Percentiles rank a stretch among this genome's conserved stretches.
These are phyloP conservation scores for Trypethelium eluteriae DNA, from an alignment of 495 filamentous ascomycete species.

Conservation along the genomic window DNA sequence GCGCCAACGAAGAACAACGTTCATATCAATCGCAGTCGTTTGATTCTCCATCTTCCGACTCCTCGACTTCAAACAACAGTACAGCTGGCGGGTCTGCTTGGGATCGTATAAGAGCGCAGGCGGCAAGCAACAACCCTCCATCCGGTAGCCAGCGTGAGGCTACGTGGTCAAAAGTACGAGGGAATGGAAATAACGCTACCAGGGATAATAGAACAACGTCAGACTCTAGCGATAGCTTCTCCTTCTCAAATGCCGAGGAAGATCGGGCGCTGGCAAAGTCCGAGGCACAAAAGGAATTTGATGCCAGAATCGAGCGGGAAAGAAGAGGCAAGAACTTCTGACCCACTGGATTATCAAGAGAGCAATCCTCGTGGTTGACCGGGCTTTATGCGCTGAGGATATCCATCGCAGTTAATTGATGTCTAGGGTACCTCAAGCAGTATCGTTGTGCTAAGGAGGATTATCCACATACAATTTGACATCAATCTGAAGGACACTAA, in stretches of 20 bases:
- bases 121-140: not conserved
- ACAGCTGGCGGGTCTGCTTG: conserved; percentile 11
- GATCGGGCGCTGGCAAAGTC: conserved; percentile 39
- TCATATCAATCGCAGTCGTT: not conserved
- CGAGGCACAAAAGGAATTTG: conserved; percentile 49
- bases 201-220: not conserved
- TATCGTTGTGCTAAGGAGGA: too few relatives aligned
- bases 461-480: too few relatives aligned
- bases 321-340: conserved; percentile 24
- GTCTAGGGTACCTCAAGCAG: too few relatives aligned
- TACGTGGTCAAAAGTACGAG: not conserved
- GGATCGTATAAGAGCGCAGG: conserved; percentile 11
- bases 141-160: not conserved
- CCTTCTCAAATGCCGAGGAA: conserved; percentile 36
- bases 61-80: not conserved
- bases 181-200: not conserved
- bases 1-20: not conserved
- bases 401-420: too few relatives aligned
- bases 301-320: conserved; percentile 44
- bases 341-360: too few relatives aligned
- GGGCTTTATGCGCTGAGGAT: not conserved
- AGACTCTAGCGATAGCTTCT: conserved; percentile 35
- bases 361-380: not conserved
- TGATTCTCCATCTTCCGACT: not conserved
- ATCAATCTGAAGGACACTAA: too few relatives aligned